phyloP scores from a whole-genome alignment of 2,329 filamentous ascomycete species.

The Pezicula radicicola region DNA sequence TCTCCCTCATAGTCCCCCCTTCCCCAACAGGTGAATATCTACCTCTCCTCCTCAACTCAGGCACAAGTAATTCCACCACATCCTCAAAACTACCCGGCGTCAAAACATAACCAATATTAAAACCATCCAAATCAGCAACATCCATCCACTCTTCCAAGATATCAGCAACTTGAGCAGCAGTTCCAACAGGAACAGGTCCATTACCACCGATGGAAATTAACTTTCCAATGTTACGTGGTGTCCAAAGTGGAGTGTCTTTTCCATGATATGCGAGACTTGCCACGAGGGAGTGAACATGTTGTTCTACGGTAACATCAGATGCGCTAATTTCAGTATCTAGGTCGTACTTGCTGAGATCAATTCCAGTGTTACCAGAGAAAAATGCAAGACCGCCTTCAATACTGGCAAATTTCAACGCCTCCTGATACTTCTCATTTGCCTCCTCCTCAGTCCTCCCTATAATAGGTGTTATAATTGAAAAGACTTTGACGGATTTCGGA shows the following conservation, averaged over 20 bases:
- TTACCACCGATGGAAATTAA: constrained; percentile 67
- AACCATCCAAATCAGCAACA: constrained; percentile 71
- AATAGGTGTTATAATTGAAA: constrained; percentile 63
- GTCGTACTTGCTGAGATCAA: constrained; percentile 56
- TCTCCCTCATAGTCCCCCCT: constrained; percentile 53
- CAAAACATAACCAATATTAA: constrained; percentile 68
- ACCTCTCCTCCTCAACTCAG: constrained; percentile 58
- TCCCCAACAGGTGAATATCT: constrained; percentile 38
- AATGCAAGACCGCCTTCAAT: constrained; percentile 65
- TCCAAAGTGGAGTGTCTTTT: constrained; percentile 56
- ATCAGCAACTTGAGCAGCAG: constrained; percentile 54
- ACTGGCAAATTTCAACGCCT: constrained; percentile 58
- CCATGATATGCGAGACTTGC: constrained; percentile 46
- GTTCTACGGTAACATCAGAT: constrained; percentile 50
- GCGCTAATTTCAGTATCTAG: constrained; percentile 55
- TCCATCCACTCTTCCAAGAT: constrained; percentile 63
- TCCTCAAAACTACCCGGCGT: constrained; percentile 67
- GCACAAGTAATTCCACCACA: constrained; percentile 61
- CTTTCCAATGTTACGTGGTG: constrained; percentile 66
- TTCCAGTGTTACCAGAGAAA: constrained; percentile 72
- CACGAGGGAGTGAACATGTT: constrained; percentile 46
- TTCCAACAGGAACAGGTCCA: constrained; percentile 48
- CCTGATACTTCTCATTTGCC: constrained; percentile 58
- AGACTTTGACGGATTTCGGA: constrained; percentile 59
- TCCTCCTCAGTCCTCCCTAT: constrained; percentile 64